phyloP scores from a whole-genome alignment of 148 eudicot species.

The Dysphania ambrosioides region DNA sequence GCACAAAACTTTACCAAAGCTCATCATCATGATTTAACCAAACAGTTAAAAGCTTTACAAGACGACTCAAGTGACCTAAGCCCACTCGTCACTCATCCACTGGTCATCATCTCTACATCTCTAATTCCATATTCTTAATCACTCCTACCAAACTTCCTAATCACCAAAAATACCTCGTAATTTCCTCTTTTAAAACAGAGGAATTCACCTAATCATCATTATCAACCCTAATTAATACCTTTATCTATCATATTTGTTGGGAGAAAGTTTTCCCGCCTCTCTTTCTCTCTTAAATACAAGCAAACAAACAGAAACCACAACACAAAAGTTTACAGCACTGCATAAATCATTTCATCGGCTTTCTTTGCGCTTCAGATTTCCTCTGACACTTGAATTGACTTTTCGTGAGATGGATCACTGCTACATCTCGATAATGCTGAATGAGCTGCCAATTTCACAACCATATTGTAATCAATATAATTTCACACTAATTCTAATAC shows the following conservation, averaged over 20 bases:
- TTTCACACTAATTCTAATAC: no score
- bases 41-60: conserved; percentile 27
- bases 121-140: no score
- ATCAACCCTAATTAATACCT: not conserved
- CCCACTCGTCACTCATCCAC: conserved; percentile 17
- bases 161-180: not conserved
- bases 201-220: conserved; percentile 18
- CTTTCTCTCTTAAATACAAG: not conserved
- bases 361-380: conserved; percentile 1
- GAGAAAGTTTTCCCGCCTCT: conserved; percentile 11
- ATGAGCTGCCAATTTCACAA: conserved; percentile 17
- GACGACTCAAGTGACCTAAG: conserved; percentile 31
- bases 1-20: conserved; percentile 9
- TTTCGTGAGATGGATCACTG: conserved; percentile 47
- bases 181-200: conserved; percentile 26
- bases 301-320: conserved; percentile 21
- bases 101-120: conserved; percentile 39
- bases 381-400: conserved; percentile 33
- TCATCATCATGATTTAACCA: not conserved
- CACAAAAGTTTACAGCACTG: conserved; percentile 2
- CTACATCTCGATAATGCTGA: conserved; percentile 36
- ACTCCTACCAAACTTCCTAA: conserved; percentile 3
- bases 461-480: not conserved
- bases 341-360: not conserved
- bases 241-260: not conserved